Conservation (phyloP, 768 basidiomycete genomes). For the Amanita polypyramis region DNA sequence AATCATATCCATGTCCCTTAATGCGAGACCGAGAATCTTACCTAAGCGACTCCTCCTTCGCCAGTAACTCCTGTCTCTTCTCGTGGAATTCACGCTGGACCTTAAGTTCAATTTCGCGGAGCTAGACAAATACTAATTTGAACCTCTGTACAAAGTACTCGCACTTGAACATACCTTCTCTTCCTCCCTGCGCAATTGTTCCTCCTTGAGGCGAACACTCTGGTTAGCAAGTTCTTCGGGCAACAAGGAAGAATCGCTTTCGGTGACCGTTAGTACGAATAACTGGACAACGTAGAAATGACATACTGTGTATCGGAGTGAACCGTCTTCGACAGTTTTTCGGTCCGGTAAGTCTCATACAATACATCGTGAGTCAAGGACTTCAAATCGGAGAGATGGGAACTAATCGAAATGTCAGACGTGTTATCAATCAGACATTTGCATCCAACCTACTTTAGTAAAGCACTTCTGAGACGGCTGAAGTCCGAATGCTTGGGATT, state of each 20-base stretch:
- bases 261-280: constrained; percentile 16
- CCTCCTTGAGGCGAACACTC: constrained; percentile 96
- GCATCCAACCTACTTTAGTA: constrained; percentile 59
- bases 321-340: constrained; percentile 90
- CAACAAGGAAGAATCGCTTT: constrained; percentile 78
- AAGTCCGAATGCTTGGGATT: constrained; percentile 99
- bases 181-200: constrained; percentile 93
- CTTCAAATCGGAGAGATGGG: constrained; percentile 92
- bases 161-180: constrained; percentile 57
- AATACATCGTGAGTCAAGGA: constrained; percentile 88
- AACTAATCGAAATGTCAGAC: constrained; percentile 34
- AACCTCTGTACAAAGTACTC: not conserved
- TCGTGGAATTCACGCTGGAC: constrained; percentile 97
- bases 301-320: constrained; percentile 65
- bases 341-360: constrained; percentile 96
- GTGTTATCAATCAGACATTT: not conserved
- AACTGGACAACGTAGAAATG: constrained; percentile 9
- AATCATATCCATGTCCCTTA: not conserved
- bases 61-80: constrained; percentile 92
- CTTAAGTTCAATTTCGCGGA: constrained; percentile 96
- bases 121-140: constrained; percentile 27
- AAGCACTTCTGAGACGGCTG: constrained; percentile 80
- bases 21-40: constrained; percentile 20
- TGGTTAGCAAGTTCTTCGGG: constrained; percentile 97
- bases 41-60: constrained; percentile 93